phyloP scores from a whole-genome alignment of 1,284 basidiomycete species.

The Marasmius sp. region DNA sequence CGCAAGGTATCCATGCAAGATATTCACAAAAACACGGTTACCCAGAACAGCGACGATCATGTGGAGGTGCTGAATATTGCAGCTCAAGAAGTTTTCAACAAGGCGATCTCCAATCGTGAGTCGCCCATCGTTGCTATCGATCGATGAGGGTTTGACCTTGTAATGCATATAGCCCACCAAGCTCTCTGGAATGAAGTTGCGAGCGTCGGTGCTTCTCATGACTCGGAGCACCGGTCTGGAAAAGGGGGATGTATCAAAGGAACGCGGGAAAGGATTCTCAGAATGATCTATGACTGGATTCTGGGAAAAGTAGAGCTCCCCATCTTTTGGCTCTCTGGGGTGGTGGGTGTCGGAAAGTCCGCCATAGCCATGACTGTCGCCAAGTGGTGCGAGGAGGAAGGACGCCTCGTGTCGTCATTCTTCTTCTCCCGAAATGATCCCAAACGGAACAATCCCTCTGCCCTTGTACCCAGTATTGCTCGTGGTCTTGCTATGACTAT shows the following conservation, averaged over 20 bases:
- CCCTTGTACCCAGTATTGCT: background rate
- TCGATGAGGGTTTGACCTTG: too few species aligned
- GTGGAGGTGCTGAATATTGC: too few species aligned
- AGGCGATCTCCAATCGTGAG: too few species aligned
- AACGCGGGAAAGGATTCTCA: slow-evolving; percentile 13
- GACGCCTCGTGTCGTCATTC: slow-evolving; percentile 7
- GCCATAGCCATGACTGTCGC: slow-evolving; percentile 18
- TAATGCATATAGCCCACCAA: background rate
- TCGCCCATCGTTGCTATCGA: too few species aligned
- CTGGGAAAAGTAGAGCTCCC: background rate
- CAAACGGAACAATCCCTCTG: background rate
- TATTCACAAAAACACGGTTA: too few species aligned
- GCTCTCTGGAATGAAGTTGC: background rate
- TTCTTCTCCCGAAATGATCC: slow-evolving; percentile 16
- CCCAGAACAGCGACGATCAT: too few species aligned
- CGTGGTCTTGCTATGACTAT: background rate
- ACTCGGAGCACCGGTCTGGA: background rate
- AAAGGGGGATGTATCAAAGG: slow-evolving; percentile 9
- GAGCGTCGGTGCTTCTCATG: background rate
- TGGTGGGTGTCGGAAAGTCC: slow-evolving; percentile 18
- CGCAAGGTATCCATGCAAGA: too few species aligned
- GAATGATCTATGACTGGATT: slow-evolving; percentile 12
- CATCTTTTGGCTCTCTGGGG: slow-evolving; percentile 17
- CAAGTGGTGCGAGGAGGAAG: background rate
- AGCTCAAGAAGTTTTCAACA: too few species aligned